Conservation (phyloP, 176 grass and related monocot species). For the Bromus sterilis region DNA sequence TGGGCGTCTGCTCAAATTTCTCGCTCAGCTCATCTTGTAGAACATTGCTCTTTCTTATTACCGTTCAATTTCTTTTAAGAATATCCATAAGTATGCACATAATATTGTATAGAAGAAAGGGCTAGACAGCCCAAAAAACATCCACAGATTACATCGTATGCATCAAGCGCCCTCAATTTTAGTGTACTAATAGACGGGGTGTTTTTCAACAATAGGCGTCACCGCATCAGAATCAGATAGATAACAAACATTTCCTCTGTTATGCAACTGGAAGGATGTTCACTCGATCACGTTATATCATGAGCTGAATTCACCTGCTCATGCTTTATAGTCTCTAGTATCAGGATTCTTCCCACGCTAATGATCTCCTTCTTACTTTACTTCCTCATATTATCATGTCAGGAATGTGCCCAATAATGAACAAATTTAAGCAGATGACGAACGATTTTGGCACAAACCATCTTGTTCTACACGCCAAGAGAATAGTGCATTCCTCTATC, state of each 20-base stretch:
- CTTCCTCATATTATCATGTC: background rate
- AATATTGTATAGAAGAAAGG: too few relatives aligned
- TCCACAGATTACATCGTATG: too few relatives aligned
- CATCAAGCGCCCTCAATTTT: too few relatives aligned
- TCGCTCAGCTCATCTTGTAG: background rate
- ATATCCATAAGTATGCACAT: too few relatives aligned
- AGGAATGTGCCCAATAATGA: background rate
- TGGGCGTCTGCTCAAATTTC: background rate
- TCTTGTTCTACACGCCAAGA: constrained; percentile 14
- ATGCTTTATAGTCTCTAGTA: background rate
- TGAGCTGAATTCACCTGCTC: background rate
- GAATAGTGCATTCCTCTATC: constrained; percentile 18
- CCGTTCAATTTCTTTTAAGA: too few relatives aligned
- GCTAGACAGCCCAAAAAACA: too few relatives aligned
- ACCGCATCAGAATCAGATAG: background rate
- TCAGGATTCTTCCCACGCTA: background rate
- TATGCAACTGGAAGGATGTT: background rate
- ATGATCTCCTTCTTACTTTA: constrained; percentile 13
- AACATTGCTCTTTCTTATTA: background rate
- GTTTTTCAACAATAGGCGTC: background rate
- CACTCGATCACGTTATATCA: background rate
- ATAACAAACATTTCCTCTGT: background rate
- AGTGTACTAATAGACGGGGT: background rate
- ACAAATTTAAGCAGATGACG: background rate
- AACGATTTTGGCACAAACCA: constrained; percentile 20